These are phyloP conservation scores for Cucurbita argyrosperma DNA, from an alignment of 306 rosid genomes.

Conservation along the genomic window DNA sequence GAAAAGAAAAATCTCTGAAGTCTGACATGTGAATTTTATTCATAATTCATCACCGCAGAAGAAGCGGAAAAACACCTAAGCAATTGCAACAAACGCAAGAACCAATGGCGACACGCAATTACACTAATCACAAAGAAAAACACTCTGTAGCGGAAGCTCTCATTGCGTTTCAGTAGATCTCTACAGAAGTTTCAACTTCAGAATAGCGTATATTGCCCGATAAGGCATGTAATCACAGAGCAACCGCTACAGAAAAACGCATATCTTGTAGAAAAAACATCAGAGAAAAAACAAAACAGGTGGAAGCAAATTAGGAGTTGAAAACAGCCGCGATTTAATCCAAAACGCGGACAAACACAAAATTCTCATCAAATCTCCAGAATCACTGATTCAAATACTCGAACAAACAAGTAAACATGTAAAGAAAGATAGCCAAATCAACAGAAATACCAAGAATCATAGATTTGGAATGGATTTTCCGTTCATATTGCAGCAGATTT, in stretches of 20 bases:
- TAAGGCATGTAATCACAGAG: slow-evolving; percentile 58
- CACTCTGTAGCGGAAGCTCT: slow-evolving; percentile 18
- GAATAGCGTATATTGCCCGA: slow-evolving; percentile 81
- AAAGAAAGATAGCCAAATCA: slow-evolving; percentile 9
- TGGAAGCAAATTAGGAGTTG: slow-evolving; percentile 7
- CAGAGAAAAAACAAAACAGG: background rate
- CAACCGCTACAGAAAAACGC: background rate
- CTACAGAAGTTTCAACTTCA: slow-evolving; percentile 23
- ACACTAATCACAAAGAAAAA: background rate
- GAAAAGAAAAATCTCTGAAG: slow-evolving; percentile 46
- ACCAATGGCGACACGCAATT: too few species aligned
- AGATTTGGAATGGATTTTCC: slow-evolving; percentile 9
- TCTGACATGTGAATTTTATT: slow-evolving; percentile 74
- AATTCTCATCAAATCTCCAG: slow-evolving; percentile 42
- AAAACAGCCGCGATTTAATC: slow-evolving; percentile 43
- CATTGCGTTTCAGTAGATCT: slow-evolving; percentile 6
- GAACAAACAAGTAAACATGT: background rate
- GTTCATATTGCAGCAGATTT: slow-evolving; percentile 77
- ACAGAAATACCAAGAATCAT: slow-evolving; percentile 76
- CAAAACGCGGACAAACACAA: slow-evolving; percentile 68
- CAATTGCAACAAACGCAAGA: too few species aligned
- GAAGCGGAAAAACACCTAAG: background rate
- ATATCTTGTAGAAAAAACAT: background rate
- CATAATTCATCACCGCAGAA: slow-evolving; percentile 43
- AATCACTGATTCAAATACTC: background rate